These are phyloP conservation scores for Zopfochytrium polystomum DNA, from an alignment of 371 early-diverging fungal species.

Conservation along the genomic window DNA sequence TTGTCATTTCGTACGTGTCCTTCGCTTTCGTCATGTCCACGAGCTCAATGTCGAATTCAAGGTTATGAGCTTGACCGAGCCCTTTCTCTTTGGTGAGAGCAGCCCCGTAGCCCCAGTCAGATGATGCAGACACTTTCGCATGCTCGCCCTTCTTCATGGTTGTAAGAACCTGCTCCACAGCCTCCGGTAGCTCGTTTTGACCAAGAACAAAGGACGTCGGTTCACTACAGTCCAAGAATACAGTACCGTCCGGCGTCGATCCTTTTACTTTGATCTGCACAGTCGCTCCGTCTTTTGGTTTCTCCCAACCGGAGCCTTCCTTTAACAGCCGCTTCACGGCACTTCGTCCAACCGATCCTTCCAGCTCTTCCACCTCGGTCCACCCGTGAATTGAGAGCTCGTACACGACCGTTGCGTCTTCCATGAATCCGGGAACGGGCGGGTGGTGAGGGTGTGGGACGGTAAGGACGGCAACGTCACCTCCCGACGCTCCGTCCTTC, in stretches of 20 bases:
- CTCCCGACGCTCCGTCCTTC: slow-evolving; percentile 2
- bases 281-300: too few relatives aligned
- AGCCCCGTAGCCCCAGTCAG: slow-evolving; percentile 25
- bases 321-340: too few relatives aligned
- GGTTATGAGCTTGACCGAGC: too few relatives aligned
- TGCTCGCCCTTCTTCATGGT: slow-evolving; percentile 26
- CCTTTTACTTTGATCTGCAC: too few relatives aligned
- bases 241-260: too few relatives aligned
- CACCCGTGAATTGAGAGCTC: too few relatives aligned
- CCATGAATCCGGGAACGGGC: slow-evolving; percentile 1
- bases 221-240: too few relatives aligned
- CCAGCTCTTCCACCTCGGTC: too few relatives aligned
- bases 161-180: slow-evolving; percentile 21
- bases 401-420: slow-evolving; percentile 12
- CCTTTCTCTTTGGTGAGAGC: slow-evolving; percentile 6
- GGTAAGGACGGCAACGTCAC: slow-evolving; percentile 22
- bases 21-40: slow-evolving; percentile 14
- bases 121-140: slow-evolving; percentile 13
- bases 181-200: slow-evolving; percentile 24
- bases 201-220: too few relatives aligned
- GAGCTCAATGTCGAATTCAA: slow-evolving; percentile 22
- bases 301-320: too few relatives aligned
- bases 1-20: slow-evolving; percentile 24
- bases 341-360: too few relatives aligned
- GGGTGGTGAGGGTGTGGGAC: slow-evolving; percentile 14